phyloP scores from a whole-genome alignment of 1,284 basidiomycete genomes.

The Lentinula novae-zelandiae region DNA sequence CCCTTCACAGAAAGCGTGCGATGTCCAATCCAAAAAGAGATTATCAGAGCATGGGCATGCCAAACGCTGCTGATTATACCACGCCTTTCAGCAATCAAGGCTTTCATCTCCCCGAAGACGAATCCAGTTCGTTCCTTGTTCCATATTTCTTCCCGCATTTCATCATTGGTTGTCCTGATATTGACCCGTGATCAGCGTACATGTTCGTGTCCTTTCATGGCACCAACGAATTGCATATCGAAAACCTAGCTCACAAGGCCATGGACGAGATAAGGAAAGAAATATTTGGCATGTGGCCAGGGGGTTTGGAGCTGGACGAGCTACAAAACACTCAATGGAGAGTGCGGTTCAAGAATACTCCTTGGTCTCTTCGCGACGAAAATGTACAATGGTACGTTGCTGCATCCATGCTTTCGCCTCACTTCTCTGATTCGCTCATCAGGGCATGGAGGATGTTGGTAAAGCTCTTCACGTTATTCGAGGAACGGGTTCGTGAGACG shows the following conservation, averaged over 20 bases:
- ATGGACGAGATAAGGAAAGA: constrained; percentile 36
- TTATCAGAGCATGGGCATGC: background rate
- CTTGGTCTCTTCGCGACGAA: constrained; percentile 41
- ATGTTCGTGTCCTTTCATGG: constrained; percentile 55
- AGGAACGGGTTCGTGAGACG: constrained; percentile 20
- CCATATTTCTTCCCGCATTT: background rate
- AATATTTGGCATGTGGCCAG: constrained; percentile 40
- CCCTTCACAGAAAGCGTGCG: constrained; percentile 9
- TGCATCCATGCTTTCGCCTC: constrained; percentile 10
- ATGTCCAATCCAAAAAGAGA: constrained; percentile 8
- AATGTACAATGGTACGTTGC: constrained; percentile 31
- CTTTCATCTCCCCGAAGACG: background rate
- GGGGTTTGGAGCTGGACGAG: constrained; percentile 31
- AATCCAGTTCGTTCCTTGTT: constrained; percentile 12
- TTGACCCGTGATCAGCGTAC: constrained; percentile 32
- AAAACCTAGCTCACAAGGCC: constrained; percentile 38
- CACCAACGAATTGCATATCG: constrained; percentile 42
- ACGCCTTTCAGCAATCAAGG: background rate
- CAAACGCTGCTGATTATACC: background rate
- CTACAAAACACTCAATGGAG: constrained; percentile 26
- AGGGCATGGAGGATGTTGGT: constrained; percentile 36
- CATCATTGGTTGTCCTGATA: background rate
- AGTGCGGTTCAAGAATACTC: constrained; percentile 40
- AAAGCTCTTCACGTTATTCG: constrained; percentile 35
- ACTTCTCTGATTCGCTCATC: background rate